Percentiles rank a stretch among this genome's conserved stretches.
Conservation (phyloP, 768 basidiomycete species). For the Lentinula sp. region DNA sequence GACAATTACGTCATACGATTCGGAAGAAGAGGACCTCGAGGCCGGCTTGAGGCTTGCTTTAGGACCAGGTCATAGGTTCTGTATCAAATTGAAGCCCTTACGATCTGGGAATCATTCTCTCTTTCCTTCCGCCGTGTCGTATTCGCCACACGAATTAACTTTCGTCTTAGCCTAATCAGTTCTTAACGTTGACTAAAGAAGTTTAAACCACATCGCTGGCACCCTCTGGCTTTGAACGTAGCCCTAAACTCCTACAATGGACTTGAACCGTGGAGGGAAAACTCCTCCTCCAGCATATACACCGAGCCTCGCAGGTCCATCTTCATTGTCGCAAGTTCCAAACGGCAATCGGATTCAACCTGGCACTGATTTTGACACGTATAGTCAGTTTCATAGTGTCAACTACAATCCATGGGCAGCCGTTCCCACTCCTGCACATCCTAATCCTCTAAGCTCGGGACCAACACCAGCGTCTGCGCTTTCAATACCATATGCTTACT, state of each 20-base stretch:
- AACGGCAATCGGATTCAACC: not conserved
- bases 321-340: not conserved
- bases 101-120: not conserved
- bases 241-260: not conserved
- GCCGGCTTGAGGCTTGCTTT: not conserved
- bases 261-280: not conserved
- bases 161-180: not conserved
- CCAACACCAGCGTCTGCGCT: conserved; percentile 4
- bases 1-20: not conserved
- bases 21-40: not conserved
- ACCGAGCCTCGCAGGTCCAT: not conserved
- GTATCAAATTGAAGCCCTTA: too few relatives aligned
- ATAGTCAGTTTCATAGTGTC: not conserved
- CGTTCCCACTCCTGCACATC: conserved; percentile 1
- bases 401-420: conserved; percentile 6
- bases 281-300: conserved; percentile 5
- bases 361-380: not conserved
- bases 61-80: not conserved
- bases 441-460: not conserved
- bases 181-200: not conserved
- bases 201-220: too few relatives aligned
- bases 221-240: not conserved
- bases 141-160: not conserved
- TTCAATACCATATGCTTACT: conserved; percentile 31
- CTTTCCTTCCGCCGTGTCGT: not conserved